Evolutionary conservation across 352 stramenopile genomes (phyloP).

Genomic region (Globisporangium heterothallicum): DNA sequence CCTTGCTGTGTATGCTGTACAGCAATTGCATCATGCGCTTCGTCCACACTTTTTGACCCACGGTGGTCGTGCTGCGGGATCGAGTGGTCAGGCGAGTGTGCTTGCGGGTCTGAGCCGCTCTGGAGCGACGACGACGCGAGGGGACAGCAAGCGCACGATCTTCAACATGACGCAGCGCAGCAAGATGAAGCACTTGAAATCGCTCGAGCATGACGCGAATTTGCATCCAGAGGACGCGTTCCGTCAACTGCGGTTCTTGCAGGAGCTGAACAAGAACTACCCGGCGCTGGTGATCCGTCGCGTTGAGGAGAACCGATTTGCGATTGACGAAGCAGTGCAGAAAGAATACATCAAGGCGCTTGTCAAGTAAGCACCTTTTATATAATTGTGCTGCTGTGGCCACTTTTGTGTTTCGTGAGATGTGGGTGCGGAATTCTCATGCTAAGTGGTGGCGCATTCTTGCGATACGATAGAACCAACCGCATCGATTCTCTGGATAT

Average conservation of each 20-base stretch:
- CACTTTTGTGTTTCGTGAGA: neutral
- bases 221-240: constrained; percentile 63
- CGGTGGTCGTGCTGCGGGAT: neutral
- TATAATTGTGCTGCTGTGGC: neutral
- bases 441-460: neutral
- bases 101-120: constrained; percentile 1
- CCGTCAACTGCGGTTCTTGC: constrained; percentile 76
- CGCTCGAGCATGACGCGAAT: constrained; percentile 79
- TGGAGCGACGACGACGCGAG: neutral
- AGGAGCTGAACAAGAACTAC: constrained; percentile 86
- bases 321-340: constrained; percentile 70
- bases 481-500: constrained; percentile 77
- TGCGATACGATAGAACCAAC: constrained; percentile 34
- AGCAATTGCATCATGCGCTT: constrained; percentile 11
- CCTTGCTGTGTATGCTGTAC: neutral
- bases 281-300: constrained; percentile 78
- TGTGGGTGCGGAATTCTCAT: constrained; percentile 9
- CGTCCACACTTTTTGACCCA: constrained; percentile 5
- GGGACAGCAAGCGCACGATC: constrained; percentile 46
- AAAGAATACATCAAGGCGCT: constrained; percentile 89
- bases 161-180: constrained; percentile 76
- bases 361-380: constrained; percentile 44
- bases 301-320: constrained; percentile 81
- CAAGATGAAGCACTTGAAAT: constrained; percentile 81
- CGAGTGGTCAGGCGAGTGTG: neutral